A percentile compares a stretch with the other conserved stretches of the same genome.
These are phyloP conservation scores for Bipolaris gigantea DNA, from an alignment of 2,329 filamentous ascomycete genomes.

Conservation along the genomic window DNA sequence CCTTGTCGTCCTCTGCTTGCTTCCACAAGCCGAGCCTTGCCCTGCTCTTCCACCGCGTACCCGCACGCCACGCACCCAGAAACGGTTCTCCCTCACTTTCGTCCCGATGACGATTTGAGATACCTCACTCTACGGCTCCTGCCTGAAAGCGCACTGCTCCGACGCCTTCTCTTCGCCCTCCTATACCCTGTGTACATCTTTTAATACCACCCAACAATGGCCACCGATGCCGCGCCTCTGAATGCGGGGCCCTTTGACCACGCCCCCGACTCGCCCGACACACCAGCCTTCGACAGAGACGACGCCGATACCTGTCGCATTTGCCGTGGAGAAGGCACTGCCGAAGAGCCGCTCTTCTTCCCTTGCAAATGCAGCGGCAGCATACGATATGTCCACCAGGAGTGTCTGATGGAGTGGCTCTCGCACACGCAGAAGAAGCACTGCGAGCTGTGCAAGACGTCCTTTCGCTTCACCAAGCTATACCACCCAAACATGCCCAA, in stretches of 20 bases:
- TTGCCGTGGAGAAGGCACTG: constrained; percentile 84
- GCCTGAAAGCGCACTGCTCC: constrained; percentile 13
- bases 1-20: not conserved
- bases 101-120: constrained; percentile 33
- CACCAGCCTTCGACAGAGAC: constrained; percentile 37
- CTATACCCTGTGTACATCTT: not conserved
- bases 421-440: constrained; percentile 99
- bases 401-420: constrained; percentile 98
- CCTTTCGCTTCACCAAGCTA: constrained; percentile 96
- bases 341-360: constrained; percentile 87
- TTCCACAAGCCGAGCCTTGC: not conserved
- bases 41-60: not conserved
- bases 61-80: not conserved
- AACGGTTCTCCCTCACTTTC: not conserved
- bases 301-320: constrained; percentile 91
- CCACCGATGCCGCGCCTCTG: constrained; percentile 22
- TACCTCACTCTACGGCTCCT: constrained; percentile 19
- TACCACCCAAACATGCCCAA: constrained; percentile 94
- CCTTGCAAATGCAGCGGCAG: constrained; percentile 99
- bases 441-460: constrained; percentile 98
- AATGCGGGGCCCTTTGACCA: constrained; percentile 18
- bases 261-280: constrained; percentile 45
- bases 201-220: constrained; percentile 21
- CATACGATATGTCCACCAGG: constrained; percentile 97
- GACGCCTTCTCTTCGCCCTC: not conserved